Percentiles rank a stretch among this genome's conserved stretches.
Conservation (phyloP, 2,329 filamentous ascomycete genomes). For the Aspergillus melleus region DNA sequence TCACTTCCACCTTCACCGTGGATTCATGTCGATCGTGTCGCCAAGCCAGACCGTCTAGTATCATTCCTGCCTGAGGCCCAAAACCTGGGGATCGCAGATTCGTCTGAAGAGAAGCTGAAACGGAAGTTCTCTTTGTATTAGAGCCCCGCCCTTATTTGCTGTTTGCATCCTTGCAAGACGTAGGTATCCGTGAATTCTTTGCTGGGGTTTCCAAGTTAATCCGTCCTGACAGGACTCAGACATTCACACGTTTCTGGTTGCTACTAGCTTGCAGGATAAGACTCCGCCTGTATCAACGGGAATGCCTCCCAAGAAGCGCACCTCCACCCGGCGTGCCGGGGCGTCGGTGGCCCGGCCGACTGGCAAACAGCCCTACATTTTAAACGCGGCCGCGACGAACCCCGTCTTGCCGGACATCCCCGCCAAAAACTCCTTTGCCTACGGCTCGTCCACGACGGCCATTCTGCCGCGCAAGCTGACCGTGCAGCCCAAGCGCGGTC, state of each 20-base stretch:
- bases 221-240: neutral
- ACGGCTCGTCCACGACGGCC: slow-evolving; percentile 39
- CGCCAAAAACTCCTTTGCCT: slow-evolving; percentile 41
- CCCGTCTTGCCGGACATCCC: slow-evolving; percentile 38
- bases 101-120: neutral
- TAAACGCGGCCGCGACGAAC: slow-evolving; percentile 21
- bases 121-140: neutral
- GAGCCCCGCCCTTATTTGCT: neutral
- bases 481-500: slow-evolving; percentile 29
- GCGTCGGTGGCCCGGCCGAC: slow-evolving; percentile 4
- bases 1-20: neutral
- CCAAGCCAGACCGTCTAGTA: neutral
- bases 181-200: neutral
- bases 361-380: slow-evolving; percentile 12
- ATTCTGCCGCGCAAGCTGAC: slow-evolving; percentile 36
- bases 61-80: neutral
- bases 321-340: slow-evolving; percentile 18
- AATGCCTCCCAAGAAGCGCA: slow-evolving; percentile 32
- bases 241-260: neutral
- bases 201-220: neutral
- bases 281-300: neutral
- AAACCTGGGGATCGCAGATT: neutral
- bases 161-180: neutral
- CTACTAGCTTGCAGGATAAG: neutral
- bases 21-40: neutral